Evolutionary conservation across 23 red algal species (phyloP).

Genomic region (Gracilariopsis chorda): DNA sequence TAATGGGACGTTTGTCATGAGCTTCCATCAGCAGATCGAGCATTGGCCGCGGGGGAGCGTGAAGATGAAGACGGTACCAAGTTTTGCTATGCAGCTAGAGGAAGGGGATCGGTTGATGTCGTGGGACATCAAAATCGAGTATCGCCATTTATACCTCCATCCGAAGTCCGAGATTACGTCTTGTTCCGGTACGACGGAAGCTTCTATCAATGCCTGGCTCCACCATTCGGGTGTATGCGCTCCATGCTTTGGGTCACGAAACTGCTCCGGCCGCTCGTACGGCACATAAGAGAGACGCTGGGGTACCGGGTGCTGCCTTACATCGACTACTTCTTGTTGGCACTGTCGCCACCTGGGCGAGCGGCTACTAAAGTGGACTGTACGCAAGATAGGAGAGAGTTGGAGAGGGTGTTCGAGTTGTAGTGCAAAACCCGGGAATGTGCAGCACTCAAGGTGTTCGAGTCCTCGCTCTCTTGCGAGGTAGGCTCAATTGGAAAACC

Average conservation of each 20-base stretch:
- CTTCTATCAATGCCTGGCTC: neutral
- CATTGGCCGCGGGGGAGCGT: neutral
- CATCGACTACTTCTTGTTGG: slow-evolving; percentile 6
- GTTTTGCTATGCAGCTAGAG: neutral
- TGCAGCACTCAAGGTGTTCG: neutral
- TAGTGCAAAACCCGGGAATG: neutral
- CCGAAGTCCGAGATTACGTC: neutral
- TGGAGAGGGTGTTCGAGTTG: neutral
- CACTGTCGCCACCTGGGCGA: neutral
- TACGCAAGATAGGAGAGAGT: neutral
- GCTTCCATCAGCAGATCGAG: neutral
- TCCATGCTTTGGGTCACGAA: neutral
- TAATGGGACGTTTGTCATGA: neutral
- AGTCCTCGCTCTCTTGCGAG: neutral
- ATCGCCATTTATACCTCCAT: neutral
- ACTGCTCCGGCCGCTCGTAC: neutral
- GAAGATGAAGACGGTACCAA: neutral
- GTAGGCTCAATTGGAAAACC: neutral
- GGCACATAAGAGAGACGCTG: neutral
- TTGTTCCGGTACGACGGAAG: neutral
- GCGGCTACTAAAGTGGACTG: neutral
- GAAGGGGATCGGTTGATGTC: slow-evolving; percentile 30
- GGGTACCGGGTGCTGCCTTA: slow-evolving; percentile 1
- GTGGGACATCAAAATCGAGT: slow-evolving; percentile 25
- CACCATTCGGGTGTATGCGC: neutral